Evolutionary conservation across 2,329 filamentous ascomycete species (phyloP), one percentile per base, ranked within the genome.

Genomic region (Mariannaea elegans): DNA sequence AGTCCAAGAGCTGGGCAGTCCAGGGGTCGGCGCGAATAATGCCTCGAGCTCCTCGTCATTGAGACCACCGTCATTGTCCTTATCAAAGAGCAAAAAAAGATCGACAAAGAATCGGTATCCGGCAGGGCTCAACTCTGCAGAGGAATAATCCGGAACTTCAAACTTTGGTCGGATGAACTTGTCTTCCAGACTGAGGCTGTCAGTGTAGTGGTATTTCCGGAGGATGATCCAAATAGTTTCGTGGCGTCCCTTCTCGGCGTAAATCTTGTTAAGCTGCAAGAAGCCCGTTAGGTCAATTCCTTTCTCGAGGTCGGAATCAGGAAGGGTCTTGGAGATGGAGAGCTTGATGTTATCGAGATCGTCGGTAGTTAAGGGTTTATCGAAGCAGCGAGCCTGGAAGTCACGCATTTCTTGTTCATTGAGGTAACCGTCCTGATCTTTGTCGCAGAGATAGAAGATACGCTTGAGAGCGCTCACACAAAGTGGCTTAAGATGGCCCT

Each of bases 171-270:
- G 92, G 21, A 99, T 82, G 73, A 97, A 98, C 67, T 84, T 91
- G 72, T 98, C 94, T 71, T 94, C 93, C 36, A 99, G 80, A 63
- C 92, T 97, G 45, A 99, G 80, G 74, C 93, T 97, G 78, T 98
- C 95, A 0, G 94, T 97, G 72, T 99, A 98, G 71, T 97, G 92
- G 69, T 97, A 97, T 67, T 95, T 94, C 57, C 95, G 87, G 62
- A 99, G 79, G 61, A 99, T 97, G 62, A 97, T 93, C 95, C 95
- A 99, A 41, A 98, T 95, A 0, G 95, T 99, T 78, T 99, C 95
- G 73, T 99, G 95, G 12, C 95, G 90, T 12, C 95, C 95, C 75
- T 98, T 98, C 74, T 98, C 94, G 0, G 94, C 95, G 74, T 97
- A 99, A 58, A 98, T 87, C 77, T 94, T 97, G 79, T 98, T 98